Evolutionary conservation across 1,139 yeast species (phyloP).

Genomic region (Yamadazyma buinensis): DNA sequence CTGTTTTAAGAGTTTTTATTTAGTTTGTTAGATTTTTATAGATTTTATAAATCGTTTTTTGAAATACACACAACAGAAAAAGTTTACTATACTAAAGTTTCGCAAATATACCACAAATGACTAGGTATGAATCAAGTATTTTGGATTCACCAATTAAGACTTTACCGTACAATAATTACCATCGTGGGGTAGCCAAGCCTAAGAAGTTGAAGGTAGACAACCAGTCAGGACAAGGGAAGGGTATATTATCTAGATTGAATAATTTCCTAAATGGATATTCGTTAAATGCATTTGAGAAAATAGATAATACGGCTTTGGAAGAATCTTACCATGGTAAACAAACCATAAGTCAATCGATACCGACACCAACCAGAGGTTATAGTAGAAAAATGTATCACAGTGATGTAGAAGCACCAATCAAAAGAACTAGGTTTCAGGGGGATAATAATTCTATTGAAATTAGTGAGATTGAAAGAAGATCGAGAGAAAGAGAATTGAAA

Average conservation of each 20-base stretch:
- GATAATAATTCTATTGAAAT: too few relatives aligned
- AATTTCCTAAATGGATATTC: constrained; percentile 12
- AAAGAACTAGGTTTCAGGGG: too few relatives aligned
- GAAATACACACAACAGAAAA: too few relatives aligned
- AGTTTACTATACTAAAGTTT: too few relatives aligned
- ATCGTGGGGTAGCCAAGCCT: constrained; percentile 14
- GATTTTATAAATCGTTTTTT: too few relatives aligned
- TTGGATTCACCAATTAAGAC: constrained; percentile 3
- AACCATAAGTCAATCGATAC: too few relatives aligned
- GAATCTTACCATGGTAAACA: constrained; percentile 2
- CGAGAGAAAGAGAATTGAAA: background rate
- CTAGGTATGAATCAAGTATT: background rate
- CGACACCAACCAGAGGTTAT: too few relatives aligned
- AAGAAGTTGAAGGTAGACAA: constrained; percentile 1
- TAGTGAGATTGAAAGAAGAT: background rate
- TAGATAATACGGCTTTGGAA: constrained; percentile 4
- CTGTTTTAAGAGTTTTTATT: too few relatives aligned
- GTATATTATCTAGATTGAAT: constrained; percentile 10
- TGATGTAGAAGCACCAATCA: too few relatives aligned
- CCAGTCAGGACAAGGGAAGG: background rate
- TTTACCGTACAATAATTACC: constrained; percentile 2
- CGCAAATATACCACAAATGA: too few relatives aligned
- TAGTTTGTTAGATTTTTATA: too few relatives aligned
- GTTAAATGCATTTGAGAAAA: constrained; percentile 8
- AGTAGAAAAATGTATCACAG: too few relatives aligned